Evolutionary conservation across 805 yeast species (phyloP).

Genomic region (Blastobotrys parvus): DNA sequence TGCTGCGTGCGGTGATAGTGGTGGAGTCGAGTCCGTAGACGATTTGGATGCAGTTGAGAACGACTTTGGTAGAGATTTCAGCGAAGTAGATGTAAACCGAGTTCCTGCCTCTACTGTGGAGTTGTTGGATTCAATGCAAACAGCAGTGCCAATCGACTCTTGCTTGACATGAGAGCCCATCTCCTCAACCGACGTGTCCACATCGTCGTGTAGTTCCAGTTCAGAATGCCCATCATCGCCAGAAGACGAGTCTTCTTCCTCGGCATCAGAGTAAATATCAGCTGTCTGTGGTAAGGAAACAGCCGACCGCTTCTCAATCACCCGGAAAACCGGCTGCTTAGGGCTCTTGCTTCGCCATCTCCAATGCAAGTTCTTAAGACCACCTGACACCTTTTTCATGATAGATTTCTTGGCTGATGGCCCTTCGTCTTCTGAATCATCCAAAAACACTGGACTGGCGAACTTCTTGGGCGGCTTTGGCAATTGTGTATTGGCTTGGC

Average conservation of each 20-base stretch:
- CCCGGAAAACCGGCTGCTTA: background rate
- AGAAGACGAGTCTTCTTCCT: background rate
- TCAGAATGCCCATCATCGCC: background rate
- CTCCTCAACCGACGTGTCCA: background rate
- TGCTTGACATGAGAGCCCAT: background rate
- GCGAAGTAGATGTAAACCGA: background rate
- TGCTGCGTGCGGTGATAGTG: background rate
- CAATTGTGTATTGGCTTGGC: background rate
- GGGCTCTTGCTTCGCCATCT: background rate
- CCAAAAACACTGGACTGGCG: constrained; percentile 1
- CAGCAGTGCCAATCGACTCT: constrained; percentile 4
- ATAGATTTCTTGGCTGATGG: constrained; percentile 1
- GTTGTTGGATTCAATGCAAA: constrained; percentile 10
- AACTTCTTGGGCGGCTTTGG: background rate
- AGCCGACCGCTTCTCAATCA: background rate
- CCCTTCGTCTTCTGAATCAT: background rate
- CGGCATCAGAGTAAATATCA: background rate
- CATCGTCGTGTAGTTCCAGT: background rate
- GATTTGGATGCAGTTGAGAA: background rate
- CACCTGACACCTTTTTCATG: constrained; percentile 13
- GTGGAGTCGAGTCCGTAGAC: background rate
- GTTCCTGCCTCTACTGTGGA: constrained; percentile 12
- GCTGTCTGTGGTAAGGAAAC: background rate
- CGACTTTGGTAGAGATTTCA: constrained; percentile 1
- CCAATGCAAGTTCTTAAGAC: constrained; percentile 4